phyloP scores from a whole-genome alignment of 768 basidiomycete genomes.

The Leccinum variicolor region DNA sequence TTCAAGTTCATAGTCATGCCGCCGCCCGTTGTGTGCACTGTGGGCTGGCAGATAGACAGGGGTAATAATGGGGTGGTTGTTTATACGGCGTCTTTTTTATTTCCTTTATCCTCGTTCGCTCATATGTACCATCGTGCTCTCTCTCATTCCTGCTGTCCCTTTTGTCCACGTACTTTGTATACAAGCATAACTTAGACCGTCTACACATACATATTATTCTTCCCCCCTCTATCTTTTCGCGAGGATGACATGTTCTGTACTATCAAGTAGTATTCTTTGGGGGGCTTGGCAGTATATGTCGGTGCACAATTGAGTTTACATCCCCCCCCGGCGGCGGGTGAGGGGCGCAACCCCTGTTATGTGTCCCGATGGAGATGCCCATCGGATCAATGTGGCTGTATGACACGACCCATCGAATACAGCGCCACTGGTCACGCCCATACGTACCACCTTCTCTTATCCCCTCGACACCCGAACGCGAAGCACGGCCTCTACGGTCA shows the following conservation, averaged over 20 bases:
- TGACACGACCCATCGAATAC: neutral
- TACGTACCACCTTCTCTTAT: neutral
- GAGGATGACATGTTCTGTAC: neutral
- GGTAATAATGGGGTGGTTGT: neutral
- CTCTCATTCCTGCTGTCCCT: neutral
- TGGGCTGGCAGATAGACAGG: neutral
- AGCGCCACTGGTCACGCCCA: neutral
- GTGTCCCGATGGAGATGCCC: neutral
- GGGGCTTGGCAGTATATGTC: neutral
- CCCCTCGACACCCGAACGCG: neutral
- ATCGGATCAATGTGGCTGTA: neutral
- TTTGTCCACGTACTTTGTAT: neutral
- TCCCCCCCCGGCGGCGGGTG: neutral
- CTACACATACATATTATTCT: neutral
- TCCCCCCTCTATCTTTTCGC: neutral
- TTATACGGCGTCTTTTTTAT: slow-evolving; percentile 14
- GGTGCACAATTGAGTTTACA: too few relatives aligned
- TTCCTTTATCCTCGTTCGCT: slow-evolving; percentile 12
- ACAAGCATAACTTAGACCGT: slow-evolving; percentile 6
- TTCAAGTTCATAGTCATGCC: slow-evolving; percentile 11
- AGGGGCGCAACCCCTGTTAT: neutral
- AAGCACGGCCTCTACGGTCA: neutral
- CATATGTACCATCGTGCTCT: slow-evolving; percentile 15
- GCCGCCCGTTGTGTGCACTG: too few relatives aligned
- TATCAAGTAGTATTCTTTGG: neutral